Conservation (phyloP, 129 eudicot genomes). For the Centrapalus pauciflorus region DNA sequence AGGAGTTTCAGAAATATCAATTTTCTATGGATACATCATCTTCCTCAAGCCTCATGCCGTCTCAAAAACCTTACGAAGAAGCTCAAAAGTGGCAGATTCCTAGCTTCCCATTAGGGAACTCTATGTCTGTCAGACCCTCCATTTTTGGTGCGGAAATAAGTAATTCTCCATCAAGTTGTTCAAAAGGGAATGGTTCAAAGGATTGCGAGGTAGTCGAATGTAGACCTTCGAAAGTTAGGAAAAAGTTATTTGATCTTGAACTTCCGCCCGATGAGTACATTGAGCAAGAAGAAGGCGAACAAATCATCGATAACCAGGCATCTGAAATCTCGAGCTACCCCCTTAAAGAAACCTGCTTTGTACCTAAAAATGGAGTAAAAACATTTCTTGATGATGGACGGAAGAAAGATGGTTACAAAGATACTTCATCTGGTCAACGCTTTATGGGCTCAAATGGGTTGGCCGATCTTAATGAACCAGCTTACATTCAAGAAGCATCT, state of each 20-base stretch:
- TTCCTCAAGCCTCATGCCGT: constrained; percentile 57
- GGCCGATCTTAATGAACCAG: constrained; percentile 70
- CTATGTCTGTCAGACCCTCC: constrained; percentile 37
- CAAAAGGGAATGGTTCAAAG: constrained; percentile 48
- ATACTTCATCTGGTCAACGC: constrained; percentile 25
- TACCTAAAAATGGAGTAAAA: constrained; percentile 15
- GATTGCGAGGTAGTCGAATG: constrained; percentile 45
- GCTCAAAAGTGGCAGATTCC: constrained; percentile 46
- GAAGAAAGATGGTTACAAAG: constrained; percentile 17
- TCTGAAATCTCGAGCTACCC: constrained; percentile 18
- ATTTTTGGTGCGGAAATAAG: constrained; percentile 37
- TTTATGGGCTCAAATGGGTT: constrained; percentile 32
- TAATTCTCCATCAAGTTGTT: constrained; percentile 51
- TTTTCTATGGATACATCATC: constrained; percentile 55
- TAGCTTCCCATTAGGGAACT: constrained; percentile 35
- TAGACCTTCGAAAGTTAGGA: constrained; percentile 65
- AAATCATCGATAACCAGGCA: constrained; percentile 17
- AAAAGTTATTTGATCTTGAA: constrained; percentile 68
- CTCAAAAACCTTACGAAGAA: constrained; percentile 45
- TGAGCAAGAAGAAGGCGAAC: constrained; percentile 51
- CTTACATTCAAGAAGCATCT: constrained; percentile 39
- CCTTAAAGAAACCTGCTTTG: constrained; percentile 5
- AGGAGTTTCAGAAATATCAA: constrained; percentile 34
- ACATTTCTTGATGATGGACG: constrained; percentile 21
- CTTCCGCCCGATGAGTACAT: constrained; percentile 61